A percentile compares a stretch with the other conserved stretches of the same genome.
phyloP scores from a whole-genome alignment of 2,329 filamentous ascomycete genomes.

The Chrysosporium keratinophilum region DNA sequence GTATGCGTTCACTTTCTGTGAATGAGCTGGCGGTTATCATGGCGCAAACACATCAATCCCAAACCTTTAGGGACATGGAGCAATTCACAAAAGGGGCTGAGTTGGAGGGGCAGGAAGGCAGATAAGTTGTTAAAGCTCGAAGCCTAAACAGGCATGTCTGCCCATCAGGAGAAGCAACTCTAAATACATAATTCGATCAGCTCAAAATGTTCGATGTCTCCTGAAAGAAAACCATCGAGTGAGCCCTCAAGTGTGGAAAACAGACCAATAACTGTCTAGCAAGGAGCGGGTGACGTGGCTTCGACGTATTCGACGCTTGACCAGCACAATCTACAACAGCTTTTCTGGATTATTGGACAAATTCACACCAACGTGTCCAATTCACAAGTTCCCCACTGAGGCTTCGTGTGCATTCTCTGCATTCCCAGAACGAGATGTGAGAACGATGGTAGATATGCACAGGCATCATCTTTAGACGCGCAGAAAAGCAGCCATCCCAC shows the following conservation, averaged over 20 bases:
- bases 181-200: background rate
- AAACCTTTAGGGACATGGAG: no score
- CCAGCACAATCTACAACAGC: background rate
- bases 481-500: background rate
- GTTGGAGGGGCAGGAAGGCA: background rate
- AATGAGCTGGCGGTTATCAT: background rate
- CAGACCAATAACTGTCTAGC: constrained; percentile 5
- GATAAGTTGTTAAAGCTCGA: background rate
- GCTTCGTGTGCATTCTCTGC: background rate
- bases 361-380: constrained; percentile 2
- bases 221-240: background rate
- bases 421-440: background rate
- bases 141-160: background rate
- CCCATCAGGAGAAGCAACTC: background rate
- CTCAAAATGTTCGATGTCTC: background rate
- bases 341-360: background rate
- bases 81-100: background rate
- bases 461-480: background rate
- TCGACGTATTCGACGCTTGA: background rate
- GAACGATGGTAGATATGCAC: background rate
- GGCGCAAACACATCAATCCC: background rate
- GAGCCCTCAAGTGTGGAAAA: background rate
- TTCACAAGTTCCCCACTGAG: background rate
- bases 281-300: constrained; percentile 5
- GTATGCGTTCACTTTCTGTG: background rate